Evolutionary conservation across 2,329 filamentous ascomycete species (phyloP).

Genomic region (Ceratocystis alfenasii): DNA sequence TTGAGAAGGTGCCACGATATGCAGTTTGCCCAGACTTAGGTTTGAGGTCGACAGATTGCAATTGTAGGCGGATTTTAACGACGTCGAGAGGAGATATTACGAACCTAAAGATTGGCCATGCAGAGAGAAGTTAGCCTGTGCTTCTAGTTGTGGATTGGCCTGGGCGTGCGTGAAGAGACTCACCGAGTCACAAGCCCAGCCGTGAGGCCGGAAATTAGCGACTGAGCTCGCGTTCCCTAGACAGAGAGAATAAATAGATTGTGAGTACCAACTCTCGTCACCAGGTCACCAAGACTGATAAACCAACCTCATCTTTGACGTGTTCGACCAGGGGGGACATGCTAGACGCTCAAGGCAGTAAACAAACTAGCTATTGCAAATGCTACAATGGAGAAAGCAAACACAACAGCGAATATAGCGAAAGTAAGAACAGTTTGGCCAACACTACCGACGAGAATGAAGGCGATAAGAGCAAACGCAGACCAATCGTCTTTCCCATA

Average conservation of each 20-base stretch:
- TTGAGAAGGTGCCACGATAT: constrained; percentile 67
- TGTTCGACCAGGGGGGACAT: constrained; percentile 14
- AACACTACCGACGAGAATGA: neutral
- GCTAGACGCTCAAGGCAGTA: neutral
- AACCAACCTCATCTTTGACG: constrained; percentile 23
- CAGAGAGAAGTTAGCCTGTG: neutral
- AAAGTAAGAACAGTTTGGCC: constrained; percentile 4
- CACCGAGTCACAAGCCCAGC: constrained; percentile 84
- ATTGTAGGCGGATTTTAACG: constrained; percentile 92
- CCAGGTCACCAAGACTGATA: neutral
- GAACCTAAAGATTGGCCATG: constrained; percentile 46
- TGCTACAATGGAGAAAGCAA: neutral
- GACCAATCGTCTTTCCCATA: neutral
- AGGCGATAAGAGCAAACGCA: neutral
- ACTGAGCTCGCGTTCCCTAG: constrained; percentile 45
- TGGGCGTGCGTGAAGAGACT: constrained; percentile 19
- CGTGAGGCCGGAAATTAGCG: constrained; percentile 44
- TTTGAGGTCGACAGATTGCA: constrained; percentile 42
- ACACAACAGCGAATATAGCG: neutral
- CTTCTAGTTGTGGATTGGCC: neutral
- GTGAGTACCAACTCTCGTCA: neutral
- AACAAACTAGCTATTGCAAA: neutral
- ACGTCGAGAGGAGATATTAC: constrained; percentile 92
- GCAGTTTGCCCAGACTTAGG: constrained; percentile 25
- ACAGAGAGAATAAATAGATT: neutral